Percentiles rank a stretch among this genome's conserved stretches.
phyloP scores from a whole-genome alignment of 2,329 filamentous ascomycete genomes.

The Fonsecaea pedrosoi region DNA sequence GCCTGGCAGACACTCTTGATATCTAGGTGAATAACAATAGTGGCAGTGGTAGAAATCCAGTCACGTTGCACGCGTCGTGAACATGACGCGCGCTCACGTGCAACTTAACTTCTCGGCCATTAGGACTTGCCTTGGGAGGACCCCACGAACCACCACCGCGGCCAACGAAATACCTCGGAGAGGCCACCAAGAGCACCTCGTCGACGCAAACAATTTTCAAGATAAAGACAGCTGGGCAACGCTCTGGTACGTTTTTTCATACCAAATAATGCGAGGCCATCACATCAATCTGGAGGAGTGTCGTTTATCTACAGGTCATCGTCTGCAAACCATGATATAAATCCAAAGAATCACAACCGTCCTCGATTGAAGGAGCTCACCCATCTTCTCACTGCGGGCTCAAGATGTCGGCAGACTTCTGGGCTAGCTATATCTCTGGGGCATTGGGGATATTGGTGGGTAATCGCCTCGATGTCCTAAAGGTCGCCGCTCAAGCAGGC shows the following conservation, averaged over 20 bases:
- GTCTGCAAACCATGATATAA: constrained; percentile 16
- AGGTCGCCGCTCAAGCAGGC: constrained; percentile 79
- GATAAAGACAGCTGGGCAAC: not conserved
- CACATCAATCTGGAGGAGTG: not conserved
- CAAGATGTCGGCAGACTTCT: constrained; percentile 85
- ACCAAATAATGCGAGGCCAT: not conserved
- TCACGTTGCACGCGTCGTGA: constrained; percentile 9
- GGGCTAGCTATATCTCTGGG: constrained; percentile 89
- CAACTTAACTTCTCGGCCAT: not conserved
- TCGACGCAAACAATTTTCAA: not conserved
- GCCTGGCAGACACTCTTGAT: not conserved
- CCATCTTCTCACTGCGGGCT: not conserved
- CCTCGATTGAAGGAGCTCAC: not conserved
- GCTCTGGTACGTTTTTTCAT: not conserved
- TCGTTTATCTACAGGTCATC: not conserved
- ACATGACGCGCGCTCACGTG: constrained; percentile 30
- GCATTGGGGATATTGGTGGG: constrained; percentile 85
- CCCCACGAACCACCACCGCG: not conserved
- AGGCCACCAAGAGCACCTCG: not conserved
- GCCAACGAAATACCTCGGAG: not conserved
- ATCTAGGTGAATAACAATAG: not conserved
- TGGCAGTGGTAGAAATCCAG: not conserved
- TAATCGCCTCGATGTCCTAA: constrained; percentile 81
- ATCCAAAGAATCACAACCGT: not conserved
- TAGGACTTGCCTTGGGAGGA: not conserved